These are phyloP conservation scores for Fusarium odoratissimum DNA, from an alignment of 2,329 filamentous ascomycete species.

Conservation along the genomic window DNA sequence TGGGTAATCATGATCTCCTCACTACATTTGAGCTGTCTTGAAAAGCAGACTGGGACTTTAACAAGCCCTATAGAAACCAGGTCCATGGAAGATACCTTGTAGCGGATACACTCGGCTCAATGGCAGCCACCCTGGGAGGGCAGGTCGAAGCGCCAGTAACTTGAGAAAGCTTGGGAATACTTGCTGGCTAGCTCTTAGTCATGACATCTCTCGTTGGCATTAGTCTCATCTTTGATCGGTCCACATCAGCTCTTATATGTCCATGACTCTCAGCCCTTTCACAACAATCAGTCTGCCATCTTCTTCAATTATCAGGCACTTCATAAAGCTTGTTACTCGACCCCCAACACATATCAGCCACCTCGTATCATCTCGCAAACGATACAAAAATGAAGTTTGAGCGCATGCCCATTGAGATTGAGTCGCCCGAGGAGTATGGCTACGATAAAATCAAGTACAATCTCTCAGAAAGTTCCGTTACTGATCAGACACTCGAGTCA, in stretches of 20 bases:
- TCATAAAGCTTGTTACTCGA: fast-evolving
- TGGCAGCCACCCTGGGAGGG: background rate
- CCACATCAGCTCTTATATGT: too few relatives aligned
- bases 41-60: fast-evolving
- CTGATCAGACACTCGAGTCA: background rate
- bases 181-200: background rate
- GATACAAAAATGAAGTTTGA: background rate
- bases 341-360: fast-evolving
- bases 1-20: background rate
- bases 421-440: constrained; percentile 3
- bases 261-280: background rate
- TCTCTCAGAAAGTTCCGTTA: background rate
- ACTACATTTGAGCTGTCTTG: fast-evolving
- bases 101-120: background rate
- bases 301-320: background rate
- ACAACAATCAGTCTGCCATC: fast-evolving
- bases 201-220: background rate
- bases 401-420: constrained; percentile 4
- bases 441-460: background rate
- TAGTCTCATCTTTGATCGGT: background rate
- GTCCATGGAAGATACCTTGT: too few relatives aligned
- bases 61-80: fast-evolving
- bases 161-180: too few relatives aligned
- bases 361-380: fast-evolving
- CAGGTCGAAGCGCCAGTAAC: background rate